phyloP scores from a whole-genome alignment of 2,329 filamentous ascomycete genomes.

The Penicillium sp. region DNA sequence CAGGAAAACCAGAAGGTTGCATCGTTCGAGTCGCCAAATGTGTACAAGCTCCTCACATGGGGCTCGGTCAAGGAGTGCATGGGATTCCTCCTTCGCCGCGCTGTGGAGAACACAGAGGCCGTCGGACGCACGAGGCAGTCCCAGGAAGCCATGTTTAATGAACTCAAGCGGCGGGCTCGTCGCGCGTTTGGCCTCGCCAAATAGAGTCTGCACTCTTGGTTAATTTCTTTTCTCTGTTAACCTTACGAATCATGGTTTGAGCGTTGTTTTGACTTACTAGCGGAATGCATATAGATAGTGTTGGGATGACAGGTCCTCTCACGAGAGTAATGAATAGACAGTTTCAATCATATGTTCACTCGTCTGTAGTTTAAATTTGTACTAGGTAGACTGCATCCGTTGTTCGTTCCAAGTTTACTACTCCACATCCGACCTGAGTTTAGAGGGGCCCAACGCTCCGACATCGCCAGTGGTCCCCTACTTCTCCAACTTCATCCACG shows the following conservation, averaged over 20 bases:
- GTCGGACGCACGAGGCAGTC: constrained; percentile 57
- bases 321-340: constrained; percentile 26
- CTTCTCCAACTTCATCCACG: background rate
- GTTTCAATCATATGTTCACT: background rate
- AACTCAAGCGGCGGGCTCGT: constrained; percentile 40
- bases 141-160: constrained; percentile 42
- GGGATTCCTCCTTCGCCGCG: constrained; percentile 66
- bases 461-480: constrained; percentile 12
- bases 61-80: constrained; percentile 64
- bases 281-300: constrained; percentile 36
- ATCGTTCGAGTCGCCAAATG: constrained; percentile 48
- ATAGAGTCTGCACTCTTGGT: constrained; percentile 18
- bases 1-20: constrained; percentile 22
- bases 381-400: too few relatives aligned
- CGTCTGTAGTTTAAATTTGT: background rate
- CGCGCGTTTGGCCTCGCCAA: constrained; percentile 28
- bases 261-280: constrained; percentile 23
- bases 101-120: constrained; percentile 74
- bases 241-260: constrained; percentile 5
- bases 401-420: background rate
- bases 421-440: constrained; percentile 7
- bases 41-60: constrained; percentile 66
- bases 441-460: constrained; percentile 6
- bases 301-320: constrained; percentile 21
- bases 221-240: constrained; percentile 1